phyloP scores from a whole-genome alignment of 306 rosid species.

The Hippophae rhamnoides region DNA sequence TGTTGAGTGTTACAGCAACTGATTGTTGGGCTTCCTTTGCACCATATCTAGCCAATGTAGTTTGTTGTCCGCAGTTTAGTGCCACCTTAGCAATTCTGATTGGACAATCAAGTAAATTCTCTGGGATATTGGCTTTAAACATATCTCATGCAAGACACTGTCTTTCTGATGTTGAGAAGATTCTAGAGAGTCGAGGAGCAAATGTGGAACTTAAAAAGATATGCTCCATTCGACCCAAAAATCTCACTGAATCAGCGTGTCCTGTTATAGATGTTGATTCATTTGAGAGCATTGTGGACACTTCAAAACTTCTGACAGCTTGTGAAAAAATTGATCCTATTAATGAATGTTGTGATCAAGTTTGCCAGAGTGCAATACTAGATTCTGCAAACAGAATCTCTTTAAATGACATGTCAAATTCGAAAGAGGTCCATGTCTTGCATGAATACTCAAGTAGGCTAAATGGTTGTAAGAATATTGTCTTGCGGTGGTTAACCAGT shows the following conservation, averaged over 20 bases:
- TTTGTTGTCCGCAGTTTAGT: conserved; percentile 61
- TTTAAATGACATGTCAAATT: conserved; percentile 29
- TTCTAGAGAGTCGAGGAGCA: conserved; percentile 52
- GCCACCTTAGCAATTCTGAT: conserved; percentile 42
- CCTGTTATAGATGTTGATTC: conserved; percentile 37
- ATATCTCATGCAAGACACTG: conserved; percentile 44
- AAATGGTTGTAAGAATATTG: conserved; percentile 45
- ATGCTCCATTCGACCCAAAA: conserved; percentile 36
- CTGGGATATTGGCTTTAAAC: conserved; percentile 50
- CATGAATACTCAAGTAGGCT: conserved; percentile 25
- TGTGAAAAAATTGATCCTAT: conserved; percentile 50
- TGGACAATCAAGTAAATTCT: conserved; percentile 50
- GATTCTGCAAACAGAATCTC: conserved; percentile 47
- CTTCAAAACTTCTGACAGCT: conserved; percentile 49
- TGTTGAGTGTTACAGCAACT: conserved; percentile 43
- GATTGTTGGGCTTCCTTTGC: conserved; percentile 62
- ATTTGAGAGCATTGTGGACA: conserved; percentile 45
- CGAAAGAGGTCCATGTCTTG: conserved; percentile 14
- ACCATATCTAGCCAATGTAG: conserved; percentile 55
- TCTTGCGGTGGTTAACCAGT: conserved; percentile 54
- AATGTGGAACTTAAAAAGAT: conserved; percentile 30
- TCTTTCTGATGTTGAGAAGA: conserved; percentile 52
- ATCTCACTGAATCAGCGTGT: conserved; percentile 53
- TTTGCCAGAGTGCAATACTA: conserved; percentile 47
- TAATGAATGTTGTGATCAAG: conserved; percentile 56